phyloP scores from a whole-genome alignment of 1,139 yeast species.

The Blastobotrys niveus region DNA sequence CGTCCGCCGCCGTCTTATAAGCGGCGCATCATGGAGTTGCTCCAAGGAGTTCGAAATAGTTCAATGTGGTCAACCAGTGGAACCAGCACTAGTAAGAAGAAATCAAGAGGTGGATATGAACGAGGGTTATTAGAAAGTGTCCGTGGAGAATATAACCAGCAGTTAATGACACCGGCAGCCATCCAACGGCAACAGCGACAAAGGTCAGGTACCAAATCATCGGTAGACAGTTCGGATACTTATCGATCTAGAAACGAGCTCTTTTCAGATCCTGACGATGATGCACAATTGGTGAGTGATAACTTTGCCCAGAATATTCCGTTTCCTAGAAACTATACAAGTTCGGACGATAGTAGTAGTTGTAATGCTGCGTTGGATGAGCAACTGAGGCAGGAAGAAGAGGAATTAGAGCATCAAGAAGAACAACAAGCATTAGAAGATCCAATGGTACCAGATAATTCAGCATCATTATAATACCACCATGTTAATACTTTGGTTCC shows the following conservation, averaged over 20 bases:
- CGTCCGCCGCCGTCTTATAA: conserved; percentile 15
- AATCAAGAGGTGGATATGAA: too few relatives aligned
- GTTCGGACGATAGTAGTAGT: neutral
- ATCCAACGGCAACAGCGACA: too few relatives aligned
- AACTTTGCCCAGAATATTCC: conserved; percentile 3
- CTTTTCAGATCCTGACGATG: conserved; percentile 26
- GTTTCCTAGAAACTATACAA: conserved; percentile 1
- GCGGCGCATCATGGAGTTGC: conserved; percentile 19
- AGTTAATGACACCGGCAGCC: too few relatives aligned
- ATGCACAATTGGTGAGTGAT: conserved; percentile 30
- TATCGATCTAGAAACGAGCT: conserved; percentile 28
- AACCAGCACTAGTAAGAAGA: too few relatives aligned
- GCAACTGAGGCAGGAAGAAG: neutral
- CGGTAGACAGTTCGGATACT: conserved; percentile 25
- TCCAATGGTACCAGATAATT: too few relatives aligned
- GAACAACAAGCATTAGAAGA: too few relatives aligned
- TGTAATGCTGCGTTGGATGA: conserved; percentile 1
- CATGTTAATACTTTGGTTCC: too few relatives aligned
- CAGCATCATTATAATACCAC: too few relatives aligned
- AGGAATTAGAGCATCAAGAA: neutral
- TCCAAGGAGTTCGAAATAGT: too few relatives aligned
- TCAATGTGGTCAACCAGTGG: too few relatives aligned
- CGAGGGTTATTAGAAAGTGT: too few relatives aligned
- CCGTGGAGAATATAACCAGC: too few relatives aligned
- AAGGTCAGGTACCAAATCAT: conserved; percentile 28